Base-by-base conservation (phyloP, 495 filamentous ascomycete species). In the Penicillium pancosmium region DNA sequence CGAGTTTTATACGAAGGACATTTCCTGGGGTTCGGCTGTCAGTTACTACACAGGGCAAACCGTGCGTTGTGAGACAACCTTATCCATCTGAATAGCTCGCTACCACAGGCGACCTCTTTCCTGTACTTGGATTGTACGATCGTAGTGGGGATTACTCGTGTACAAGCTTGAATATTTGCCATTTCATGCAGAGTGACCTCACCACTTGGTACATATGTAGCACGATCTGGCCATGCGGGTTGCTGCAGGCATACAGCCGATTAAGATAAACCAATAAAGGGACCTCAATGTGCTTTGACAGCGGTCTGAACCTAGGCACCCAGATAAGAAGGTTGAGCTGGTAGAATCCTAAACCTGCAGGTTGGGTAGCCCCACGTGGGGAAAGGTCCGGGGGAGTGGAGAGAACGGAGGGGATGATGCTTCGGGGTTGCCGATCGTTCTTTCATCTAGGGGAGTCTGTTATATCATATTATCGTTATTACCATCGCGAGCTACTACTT, bases 161-260 rank as follows among this genome's bases (percentile, higher is more conserved):
- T 48, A 15, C 23, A 0, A 48, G 19, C 2, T 23, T 3, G 5
- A 27, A 12, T 15, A 48, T 12, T 7, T 38, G n/a, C 11, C n/a
- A 10, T 18, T 16, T 5, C n/a, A 48, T 48, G 46, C 46, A 48
- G 9, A 5, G n/a, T 48, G 46, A 48, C 46, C 46, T 48, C 46
- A 48, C 18, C 46, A 48, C 46, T 48, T 9, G 27, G 27, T 31
- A 31, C 4, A 31, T 21, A 48, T n/a, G 15, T 4, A 46, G 1
- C n/a, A 8, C 10, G 46, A 48, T 48, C 23, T 13, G 15, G 10
- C n/a, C 46, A 48, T 48, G 46, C 21, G 11, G 10, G 46, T 25
- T 48, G 23, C 23, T 48, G 23, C 23, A 48, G 9, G 18, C 46
- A 48, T 48, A 48, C 15, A 48, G 46, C 46, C 46, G 18, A 48